Conservation (phyloP, 805 yeast genomes). For the Lachancea fermentati region DNA sequence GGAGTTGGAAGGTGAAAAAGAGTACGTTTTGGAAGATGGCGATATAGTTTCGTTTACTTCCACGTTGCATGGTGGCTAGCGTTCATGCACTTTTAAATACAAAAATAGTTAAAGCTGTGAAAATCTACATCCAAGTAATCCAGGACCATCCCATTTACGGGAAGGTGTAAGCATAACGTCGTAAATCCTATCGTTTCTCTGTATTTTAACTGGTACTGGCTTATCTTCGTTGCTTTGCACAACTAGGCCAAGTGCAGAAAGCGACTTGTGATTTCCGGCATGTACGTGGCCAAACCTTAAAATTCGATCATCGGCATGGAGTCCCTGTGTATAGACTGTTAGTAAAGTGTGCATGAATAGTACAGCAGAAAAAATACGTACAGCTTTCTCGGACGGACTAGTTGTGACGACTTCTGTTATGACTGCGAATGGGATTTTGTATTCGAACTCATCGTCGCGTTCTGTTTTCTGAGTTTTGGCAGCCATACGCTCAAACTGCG, state of each 20-base stretch:
- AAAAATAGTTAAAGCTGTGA: conserved; percentile 14
- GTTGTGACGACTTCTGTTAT: conserved; percentile 43
- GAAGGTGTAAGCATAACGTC: conserved; percentile 40
- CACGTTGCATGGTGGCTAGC: conserved; percentile 88
- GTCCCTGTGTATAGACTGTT: conserved; percentile 36
- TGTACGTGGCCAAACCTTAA: conserved; percentile 48
- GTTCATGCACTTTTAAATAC: too few relatives aligned
- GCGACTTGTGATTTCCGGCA: conserved; percentile 49
- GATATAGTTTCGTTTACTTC: conserved; percentile 85
- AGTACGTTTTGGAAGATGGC: conserved; percentile 65
- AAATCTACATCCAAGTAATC: conserved; percentile 63
- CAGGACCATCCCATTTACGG: conserved; percentile 57
- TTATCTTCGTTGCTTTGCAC: conserved; percentile 38
- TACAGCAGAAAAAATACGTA: background rate
- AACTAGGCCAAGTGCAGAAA: conserved; percentile 39
- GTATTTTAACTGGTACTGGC: conserved; percentile 20
- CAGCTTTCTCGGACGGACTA: conserved; percentile 52
- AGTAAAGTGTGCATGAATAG: background rate
- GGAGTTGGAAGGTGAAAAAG: conserved; percentile 90
- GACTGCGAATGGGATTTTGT: conserved; percentile 47
- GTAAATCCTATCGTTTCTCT: conserved; percentile 30
- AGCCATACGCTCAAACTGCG: conserved; percentile 34
- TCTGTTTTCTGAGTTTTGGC: background rate
- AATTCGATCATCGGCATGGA: conserved; percentile 49
- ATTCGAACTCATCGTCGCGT: conserved; percentile 1